Base-by-base conservation (phyloP, 371 early-diverging fungal genomes). In the Rhizopus sp. region DNA sequence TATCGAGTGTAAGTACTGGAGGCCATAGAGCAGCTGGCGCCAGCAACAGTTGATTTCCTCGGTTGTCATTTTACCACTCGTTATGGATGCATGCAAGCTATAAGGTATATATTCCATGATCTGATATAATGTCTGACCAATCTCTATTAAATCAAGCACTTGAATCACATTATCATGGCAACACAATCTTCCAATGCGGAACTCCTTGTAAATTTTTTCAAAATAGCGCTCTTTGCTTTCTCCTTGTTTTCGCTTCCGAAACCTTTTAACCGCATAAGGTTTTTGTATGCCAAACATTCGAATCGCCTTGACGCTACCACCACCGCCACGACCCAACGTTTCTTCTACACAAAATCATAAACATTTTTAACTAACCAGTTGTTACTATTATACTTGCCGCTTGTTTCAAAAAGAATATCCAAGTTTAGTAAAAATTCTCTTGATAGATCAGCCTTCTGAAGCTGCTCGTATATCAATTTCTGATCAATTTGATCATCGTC, bases 131-230 rank as follows among this genome's bases (percentile, higher is more conserved):
- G 41, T 70, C 6, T 77, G 69, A 4, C 79, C 78, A 62, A 86
- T 87, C 54, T 83, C 79, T 15, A 89, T 76, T 44, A 90, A 80
- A 63, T 95, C 95, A 47, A 92, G 54, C 0, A 93, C 88, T 70
- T 91, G 88, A 44, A 95, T 90, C 39, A 95, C 83, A 69, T 93
- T 89, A 34, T 76, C 72, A 66, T 95, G 90, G 59, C 90, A 93
- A 9, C 91, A 71, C 1, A 84, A 83, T 4, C 82, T 85, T 23
- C 86, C 87, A 32, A 94, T 91, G 64, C 93, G 92, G 64, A 88
- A 93, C 66, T 94, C 95, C 34, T 83, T 81, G 3, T 89, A 86
- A 31, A 94, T 80, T 58, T 87, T 87, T 72, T 93, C 92, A 62
- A 88, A 70, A 60, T 93, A 94, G 35, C 86, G 86, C 40, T 84